Evolutionary conservation across 2,329 filamentous ascomycete species (phyloP).

Genomic region (Phaeosphaeriaceae sp.): DNA sequence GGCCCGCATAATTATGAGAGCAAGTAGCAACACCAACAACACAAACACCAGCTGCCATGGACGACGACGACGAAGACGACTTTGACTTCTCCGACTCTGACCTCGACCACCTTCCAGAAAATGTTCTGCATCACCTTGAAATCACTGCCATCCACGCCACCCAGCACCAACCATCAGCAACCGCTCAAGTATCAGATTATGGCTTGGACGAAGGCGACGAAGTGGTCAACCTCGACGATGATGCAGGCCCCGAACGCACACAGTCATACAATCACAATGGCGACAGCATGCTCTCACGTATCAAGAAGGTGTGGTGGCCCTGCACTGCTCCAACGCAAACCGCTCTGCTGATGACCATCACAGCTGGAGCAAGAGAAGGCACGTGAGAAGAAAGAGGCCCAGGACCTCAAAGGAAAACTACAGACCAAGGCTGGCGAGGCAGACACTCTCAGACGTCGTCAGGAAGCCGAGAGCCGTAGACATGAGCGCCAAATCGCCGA

Average conservation of each 20-base stretch:
- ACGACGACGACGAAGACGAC: conserved; percentile 53
- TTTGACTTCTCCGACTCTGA: conserved; percentile 54
- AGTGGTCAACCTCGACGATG: conserved; percentile 54
- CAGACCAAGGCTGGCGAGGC: conserved; percentile 71
- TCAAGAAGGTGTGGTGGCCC: conserved; percentile 46
- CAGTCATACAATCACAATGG: conserved; percentile 2
- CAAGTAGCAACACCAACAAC: too few relatives aligned
- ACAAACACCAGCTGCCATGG: conserved; percentile 23
- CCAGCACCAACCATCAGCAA: conserved; percentile 12
- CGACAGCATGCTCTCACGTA: conserved; percentile 46
- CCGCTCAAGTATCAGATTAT: conserved; percentile 45
- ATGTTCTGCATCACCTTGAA: conserved; percentile 55
- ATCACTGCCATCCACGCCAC: conserved; percentile 52
- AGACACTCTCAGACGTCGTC: conserved; percentile 75
- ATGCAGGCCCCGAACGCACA: conserved; percentile 8
- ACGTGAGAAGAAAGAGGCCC: conserved; percentile 27
- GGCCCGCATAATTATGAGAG: too few relatives aligned
- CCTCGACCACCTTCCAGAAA: conserved; percentile 53
- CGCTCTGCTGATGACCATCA: conserved; percentile 22
- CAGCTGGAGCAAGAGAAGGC: conserved; percentile 54
- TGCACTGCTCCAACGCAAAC: background rate
- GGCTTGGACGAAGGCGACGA: conserved; percentile 53
- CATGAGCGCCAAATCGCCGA: conserved; percentile 68
- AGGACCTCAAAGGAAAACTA: conserved; percentile 45
- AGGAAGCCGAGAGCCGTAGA: conserved; percentile 65